These are phyloP conservation scores for Trifolium repens DNA, from an alignment of 306 rosid genomes.

Conservation along the genomic window DNA sequence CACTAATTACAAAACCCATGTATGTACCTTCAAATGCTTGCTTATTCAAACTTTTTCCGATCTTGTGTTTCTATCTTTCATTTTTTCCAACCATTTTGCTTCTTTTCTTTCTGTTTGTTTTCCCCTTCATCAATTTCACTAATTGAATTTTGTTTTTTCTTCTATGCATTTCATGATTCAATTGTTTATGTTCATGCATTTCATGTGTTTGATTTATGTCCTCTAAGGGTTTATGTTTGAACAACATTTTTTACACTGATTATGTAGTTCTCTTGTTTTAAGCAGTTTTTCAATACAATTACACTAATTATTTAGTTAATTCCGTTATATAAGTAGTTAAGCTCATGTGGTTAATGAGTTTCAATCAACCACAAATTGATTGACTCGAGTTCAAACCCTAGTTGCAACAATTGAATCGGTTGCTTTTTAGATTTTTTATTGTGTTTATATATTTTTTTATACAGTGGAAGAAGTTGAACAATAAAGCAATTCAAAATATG, in stretches of 20 bases:
- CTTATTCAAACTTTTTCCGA: constrained; percentile 26
- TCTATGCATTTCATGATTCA: background rate
- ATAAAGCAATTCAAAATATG: background rate
- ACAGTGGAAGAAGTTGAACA: constrained; percentile 41
- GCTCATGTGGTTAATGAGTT: background rate
- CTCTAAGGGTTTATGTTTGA: background rate
- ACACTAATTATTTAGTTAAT: background rate
- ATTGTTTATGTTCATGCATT: constrained; percentile 1
- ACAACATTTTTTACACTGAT: constrained; percentile 12
- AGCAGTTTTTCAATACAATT: background rate
- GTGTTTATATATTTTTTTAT: background rate
- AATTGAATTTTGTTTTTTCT: background rate
- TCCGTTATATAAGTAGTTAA: background rate
- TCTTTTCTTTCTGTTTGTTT: constrained; percentile 31
- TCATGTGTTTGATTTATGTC: constrained; percentile 18
- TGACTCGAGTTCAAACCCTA: background rate
- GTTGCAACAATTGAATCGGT: background rate
- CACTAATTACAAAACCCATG: background rate
- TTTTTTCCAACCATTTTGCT: constrained; percentile 31
- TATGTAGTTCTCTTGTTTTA: constrained; percentile 13
- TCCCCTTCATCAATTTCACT: background rate
- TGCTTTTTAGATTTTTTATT: background rate
- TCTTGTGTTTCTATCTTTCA: constrained; percentile 24
- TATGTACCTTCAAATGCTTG: background rate
- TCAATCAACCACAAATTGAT: background rate